Percentiles rank a stretch among this genome's conserved stretches.
These are phyloP conservation scores for Lumnitzera littorea DNA, from an alignment of 345 rosid species.

Conservation along the genomic window DNA sequence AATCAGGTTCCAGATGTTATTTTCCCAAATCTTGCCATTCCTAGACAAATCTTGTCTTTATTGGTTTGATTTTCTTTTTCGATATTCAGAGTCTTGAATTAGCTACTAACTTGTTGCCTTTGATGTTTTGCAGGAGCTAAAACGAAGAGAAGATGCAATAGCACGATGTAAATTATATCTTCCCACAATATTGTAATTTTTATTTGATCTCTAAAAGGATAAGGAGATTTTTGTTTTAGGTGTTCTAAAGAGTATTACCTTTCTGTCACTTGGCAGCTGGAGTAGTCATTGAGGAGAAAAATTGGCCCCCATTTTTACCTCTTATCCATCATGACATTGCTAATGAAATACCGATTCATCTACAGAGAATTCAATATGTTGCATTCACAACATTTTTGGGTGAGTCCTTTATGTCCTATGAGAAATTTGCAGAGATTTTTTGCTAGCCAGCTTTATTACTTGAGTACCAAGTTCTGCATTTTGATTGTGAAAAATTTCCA, in stretches of 20 bases:
- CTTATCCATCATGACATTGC: constrained; percentile 91
- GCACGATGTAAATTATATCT: constrained; percentile 29
- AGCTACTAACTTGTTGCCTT: constrained; percentile 1
- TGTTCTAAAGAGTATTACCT: constrained; percentile 1
- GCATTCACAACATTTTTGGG: constrained; percentile 91
- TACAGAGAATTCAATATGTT: constrained; percentile 75
- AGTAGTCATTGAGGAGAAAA: constrained; percentile 82
- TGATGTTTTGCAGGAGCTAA: constrained; percentile 56
- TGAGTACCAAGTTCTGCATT: too few relatives aligned
- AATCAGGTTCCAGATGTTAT: too few relatives aligned
- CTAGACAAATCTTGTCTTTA: not conserved
- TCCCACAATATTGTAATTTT: not conserved
- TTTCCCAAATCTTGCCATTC: too few relatives aligned
- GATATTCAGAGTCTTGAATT: not conserved
- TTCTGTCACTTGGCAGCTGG: constrained; percentile 63
- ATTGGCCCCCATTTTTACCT: constrained; percentile 95
- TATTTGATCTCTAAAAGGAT: not conserved
- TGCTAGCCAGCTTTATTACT: too few relatives aligned
- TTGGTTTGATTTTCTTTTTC: not conserved
- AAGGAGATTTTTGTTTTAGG: not conserved
- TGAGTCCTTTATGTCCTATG: constrained; percentile 16
- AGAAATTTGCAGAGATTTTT: too few relatives aligned
- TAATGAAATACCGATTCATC: constrained; percentile 89
- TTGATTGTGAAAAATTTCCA: too few relatives aligned
- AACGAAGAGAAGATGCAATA: constrained; percentile 82